These are phyloP conservation scores for Mallotus repandus DNA, from an alignment of 441 rosid genomes.

Conservation along the genomic window DNA sequence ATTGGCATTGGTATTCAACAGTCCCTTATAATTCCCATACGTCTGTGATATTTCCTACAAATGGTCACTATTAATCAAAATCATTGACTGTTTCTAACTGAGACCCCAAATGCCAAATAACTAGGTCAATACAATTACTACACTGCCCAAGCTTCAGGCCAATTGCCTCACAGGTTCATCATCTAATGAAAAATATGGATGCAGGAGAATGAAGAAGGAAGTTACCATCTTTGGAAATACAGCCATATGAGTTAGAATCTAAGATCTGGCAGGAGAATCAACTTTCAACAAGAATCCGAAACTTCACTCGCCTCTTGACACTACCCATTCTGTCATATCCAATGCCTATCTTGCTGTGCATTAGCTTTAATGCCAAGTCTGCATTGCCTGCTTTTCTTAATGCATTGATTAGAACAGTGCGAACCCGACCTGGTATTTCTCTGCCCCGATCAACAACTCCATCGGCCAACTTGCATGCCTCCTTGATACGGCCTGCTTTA, in stretches of 20 bases:
- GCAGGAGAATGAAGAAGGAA: not conserved
- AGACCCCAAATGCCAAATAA: too few relatives aligned
- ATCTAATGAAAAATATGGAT: not conserved
- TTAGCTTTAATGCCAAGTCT: constrained; percentile 81
- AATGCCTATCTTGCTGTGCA: constrained; percentile 93
- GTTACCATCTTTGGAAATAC: not conserved
- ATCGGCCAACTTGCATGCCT: constrained; percentile 89
- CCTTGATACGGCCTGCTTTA: constrained; percentile 80
- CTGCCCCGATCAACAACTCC: constrained; percentile 86
- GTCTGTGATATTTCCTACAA: not conserved
- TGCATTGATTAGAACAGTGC: constrained; percentile 75
- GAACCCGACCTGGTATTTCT: constrained; percentile 81
- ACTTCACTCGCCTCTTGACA: constrained; percentile 76
- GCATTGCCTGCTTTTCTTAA: constrained; percentile 90
- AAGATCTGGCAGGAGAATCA: constrained; percentile 19
- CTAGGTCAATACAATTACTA: not conserved
- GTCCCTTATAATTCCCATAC: too few relatives aligned
- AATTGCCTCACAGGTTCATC: not conserved
- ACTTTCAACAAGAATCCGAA: constrained; percentile 52
- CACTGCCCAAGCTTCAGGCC: not conserved
- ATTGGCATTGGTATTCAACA: too few relatives aligned
- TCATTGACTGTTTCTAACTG: too few relatives aligned
- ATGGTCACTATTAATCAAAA: too few relatives aligned
- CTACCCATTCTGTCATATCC: constrained; percentile 81
- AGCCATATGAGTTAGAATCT: not conserved